phyloP scores from a whole-genome alignment of 1,284 basidiomycete genomes.

The Amylostereum areolatum region DNA sequence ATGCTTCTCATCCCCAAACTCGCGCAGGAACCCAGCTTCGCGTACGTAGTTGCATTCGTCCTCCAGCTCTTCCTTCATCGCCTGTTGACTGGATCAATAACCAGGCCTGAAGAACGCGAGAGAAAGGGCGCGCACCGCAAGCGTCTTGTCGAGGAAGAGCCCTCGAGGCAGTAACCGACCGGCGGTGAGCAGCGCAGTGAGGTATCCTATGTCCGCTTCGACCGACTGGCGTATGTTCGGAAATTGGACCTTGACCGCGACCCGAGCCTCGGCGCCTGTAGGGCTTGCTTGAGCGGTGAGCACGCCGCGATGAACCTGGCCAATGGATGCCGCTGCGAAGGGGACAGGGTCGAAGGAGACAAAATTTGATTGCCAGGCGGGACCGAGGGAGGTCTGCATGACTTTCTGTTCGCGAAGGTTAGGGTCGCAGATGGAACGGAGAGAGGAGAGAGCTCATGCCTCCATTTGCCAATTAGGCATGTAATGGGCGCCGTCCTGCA shows the following conservation, averaged over 20 bases:
- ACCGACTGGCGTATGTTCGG: conserved; percentile 89
- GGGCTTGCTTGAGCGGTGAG: conserved; percentile 45
- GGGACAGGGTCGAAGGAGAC: conserved; percentile 79
- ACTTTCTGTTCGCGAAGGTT: conserved; percentile 53
- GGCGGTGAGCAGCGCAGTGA: conserved; percentile 79
- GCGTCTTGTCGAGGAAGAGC: conserved; percentile 84
- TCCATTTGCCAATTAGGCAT: conserved; percentile 99
- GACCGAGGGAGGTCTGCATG: conserved; percentile 68
- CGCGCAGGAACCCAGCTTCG: conserved; percentile 72
- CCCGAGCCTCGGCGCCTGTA: conserved; percentile 48
- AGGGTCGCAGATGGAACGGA: conserved; percentile 1
- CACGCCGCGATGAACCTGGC: conserved; percentile 86
- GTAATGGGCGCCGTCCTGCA: conserved; percentile 95
- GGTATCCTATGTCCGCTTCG: conserved; percentile 81
- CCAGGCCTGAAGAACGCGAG: neutral
- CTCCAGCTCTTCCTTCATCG: conserved; percentile 86
- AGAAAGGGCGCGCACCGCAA: conserved; percentile 42
- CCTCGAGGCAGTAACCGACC: conserved; percentile 82
- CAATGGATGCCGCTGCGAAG: conserved; percentile 95
- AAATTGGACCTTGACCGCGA: conserved; percentile 97
- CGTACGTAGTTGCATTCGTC: conserved; percentile 95
- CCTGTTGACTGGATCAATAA: conserved; percentile 31
- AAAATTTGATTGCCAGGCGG: conserved; percentile 74
- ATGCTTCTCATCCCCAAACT: conserved; percentile 49
- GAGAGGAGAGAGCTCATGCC: conserved; percentile 33